These are phyloP conservation scores for Saccharum officinarum DNA, from an alignment of 176 grass and related monocot genomes.

Conservation along the genomic window DNA sequence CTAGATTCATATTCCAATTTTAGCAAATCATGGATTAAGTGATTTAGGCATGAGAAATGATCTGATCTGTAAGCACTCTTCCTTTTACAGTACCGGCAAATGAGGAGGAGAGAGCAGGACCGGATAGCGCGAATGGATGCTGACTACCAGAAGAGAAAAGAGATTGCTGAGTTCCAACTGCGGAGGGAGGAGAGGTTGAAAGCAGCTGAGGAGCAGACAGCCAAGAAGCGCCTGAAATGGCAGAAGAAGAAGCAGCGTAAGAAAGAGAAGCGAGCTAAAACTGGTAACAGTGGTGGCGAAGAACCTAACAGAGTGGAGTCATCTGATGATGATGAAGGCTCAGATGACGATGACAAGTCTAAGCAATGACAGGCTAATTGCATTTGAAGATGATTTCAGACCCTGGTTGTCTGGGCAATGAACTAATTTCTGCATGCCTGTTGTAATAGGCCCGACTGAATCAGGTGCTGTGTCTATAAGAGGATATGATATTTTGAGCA, in stretches of 20 bases:
- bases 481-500: too few species aligned
- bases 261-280: constrained; percentile 65
- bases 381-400: too few species aligned
- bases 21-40: not conserved
- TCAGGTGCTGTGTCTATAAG: too few species aligned
- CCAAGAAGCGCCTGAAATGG: constrained; percentile 83
- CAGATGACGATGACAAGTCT: constrained; percentile 39
- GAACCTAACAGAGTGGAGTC: constrained; percentile 39
- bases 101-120: constrained; percentile 92
- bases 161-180: constrained; percentile 51
- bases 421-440: too few species aligned
- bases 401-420: too few species aligned
- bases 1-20: not conserved
- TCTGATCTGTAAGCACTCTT: not conserved
- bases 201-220: constrained; percentile 77
- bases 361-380: constrained; percentile 1
- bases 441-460: too few species aligned
- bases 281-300: not conserved
- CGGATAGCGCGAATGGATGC: constrained; percentile 65
- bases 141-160: constrained; percentile 74
- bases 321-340: constrained; percentile 51
- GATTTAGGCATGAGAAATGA: not conserved
- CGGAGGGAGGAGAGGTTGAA: constrained; percentile 84
- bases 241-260: constrained; percentile 62
- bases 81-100: constrained; percentile 49